These are phyloP conservation scores for Meyerozyma carpophila DNA, from an alignment of 1,139 yeast species.

Conservation along the genomic window DNA sequence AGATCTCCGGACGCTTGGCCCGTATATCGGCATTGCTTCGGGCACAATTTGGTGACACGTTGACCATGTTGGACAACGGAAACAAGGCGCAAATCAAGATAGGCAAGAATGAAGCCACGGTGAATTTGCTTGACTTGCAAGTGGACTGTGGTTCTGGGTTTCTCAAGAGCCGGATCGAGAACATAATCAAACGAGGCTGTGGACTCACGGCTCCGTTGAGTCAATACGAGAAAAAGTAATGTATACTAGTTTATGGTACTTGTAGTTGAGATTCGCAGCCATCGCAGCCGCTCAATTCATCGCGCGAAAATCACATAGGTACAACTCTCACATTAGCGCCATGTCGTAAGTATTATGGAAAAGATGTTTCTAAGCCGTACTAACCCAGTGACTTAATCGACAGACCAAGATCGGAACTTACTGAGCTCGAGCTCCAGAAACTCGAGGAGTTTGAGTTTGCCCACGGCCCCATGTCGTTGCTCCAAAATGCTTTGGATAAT, in stretches of 20 bases:
- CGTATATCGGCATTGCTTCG: slow-evolving; percentile 60
- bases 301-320: background rate
- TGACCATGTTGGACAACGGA: slow-evolving; percentile 33
- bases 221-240: slow-evolving; percentile 17
- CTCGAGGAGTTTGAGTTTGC: slow-evolving; percentile 87
- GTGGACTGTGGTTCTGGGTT: slow-evolving; percentile 80
- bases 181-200: slow-evolving; percentile 71
- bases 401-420: slow-evolving; percentile 73
- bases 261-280: background rate
- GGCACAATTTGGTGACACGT: slow-evolving; percentile 87
- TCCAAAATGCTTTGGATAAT: slow-evolving; percentile 72
- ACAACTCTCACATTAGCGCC: background rate
- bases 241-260: background rate
- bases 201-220: slow-evolving; percentile 78
- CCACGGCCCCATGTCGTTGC: slow-evolving; percentile 86
- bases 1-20: slow-evolving; percentile 49
- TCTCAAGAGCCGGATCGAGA: slow-evolving; percentile 75
- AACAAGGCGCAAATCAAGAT: slow-evolving; percentile 53
- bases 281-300: background rate
- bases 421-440: slow-evolving; percentile 72
- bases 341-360: slow-evolving; percentile 8
- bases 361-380: background rate
- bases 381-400: slow-evolving; percentile 53
- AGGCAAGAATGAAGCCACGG: slow-evolving; percentile 69
- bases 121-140: slow-evolving; percentile 56